Percentiles rank a stretch among this genome's conserved stretches.
phyloP scores from a whole-genome alignment of 768 basidiomycete species.

The Mycena crocata region DNA sequence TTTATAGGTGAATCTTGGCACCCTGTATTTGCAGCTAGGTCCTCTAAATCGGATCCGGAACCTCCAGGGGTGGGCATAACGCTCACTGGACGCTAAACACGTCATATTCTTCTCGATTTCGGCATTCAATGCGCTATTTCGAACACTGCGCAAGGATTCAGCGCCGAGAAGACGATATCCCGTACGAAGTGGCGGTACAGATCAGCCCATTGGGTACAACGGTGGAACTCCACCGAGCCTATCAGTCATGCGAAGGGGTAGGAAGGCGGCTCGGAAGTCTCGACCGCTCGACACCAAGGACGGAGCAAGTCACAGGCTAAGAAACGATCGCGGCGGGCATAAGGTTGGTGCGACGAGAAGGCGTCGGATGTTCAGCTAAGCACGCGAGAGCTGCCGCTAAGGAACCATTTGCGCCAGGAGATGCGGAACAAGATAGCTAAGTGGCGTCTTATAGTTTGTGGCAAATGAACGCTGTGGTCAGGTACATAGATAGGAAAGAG shows the following conservation, averaged over 20 bases:
- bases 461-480: conserved; percentile 7
- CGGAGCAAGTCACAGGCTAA: conserved; percentile 19
- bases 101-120: conserved; percentile 25
- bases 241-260: conserved; percentile 8
- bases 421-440: conserved; percentile 6
- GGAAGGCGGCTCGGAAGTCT: conserved; percentile 9
- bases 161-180: conserved; percentile 17
- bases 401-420: not conserved
- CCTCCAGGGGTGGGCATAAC: conserved; percentile 3
- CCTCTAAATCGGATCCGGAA: conserved; percentile 28
- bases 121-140: conserved; percentile 20
- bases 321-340: conserved; percentile 21
- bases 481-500: no score
- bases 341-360: conserved; percentile 13
- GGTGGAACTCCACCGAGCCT: conserved; percentile 13
- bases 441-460: not conserved
- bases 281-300: conserved; percentile 12
- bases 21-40: conserved; percentile 3
- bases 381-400: not conserved
- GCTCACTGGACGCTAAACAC: conserved; percentile 13
- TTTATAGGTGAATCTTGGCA: conserved; percentile 5
- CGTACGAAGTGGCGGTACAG: conserved; percentile 26
- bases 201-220: conserved; percentile 19
- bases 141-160: not conserved
- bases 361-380: conserved; percentile 4